Conservation (phyloP, 192 early-diverging fungal species). For the Mortierella hygrophila region DNA sequence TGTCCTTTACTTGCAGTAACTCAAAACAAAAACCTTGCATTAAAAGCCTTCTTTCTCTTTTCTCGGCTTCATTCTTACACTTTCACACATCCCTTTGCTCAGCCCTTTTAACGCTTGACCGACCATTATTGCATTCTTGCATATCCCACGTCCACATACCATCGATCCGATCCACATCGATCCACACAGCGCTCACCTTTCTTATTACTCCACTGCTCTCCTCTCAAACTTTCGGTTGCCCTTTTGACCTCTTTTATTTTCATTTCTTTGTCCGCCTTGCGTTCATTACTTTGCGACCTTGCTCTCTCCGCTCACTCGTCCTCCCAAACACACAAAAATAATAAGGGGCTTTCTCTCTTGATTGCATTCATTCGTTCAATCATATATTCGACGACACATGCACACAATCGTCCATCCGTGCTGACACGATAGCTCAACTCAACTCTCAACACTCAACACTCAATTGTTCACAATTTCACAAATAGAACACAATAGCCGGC, state of each 20-base stretch:
- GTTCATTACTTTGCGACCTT: no score
- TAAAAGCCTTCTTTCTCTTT: conserved; percentile 8
- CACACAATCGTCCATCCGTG: background rate
- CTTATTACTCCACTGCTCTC: conserved; percentile 5
- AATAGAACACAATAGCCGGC: no score
- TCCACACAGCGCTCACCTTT: background rate
- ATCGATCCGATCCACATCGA: no score
- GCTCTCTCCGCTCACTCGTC: background rate
- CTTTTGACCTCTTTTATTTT: background rate
- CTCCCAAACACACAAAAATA: background rate
- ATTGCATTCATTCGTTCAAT: background rate
- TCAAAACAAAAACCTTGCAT: conserved; percentile 1
- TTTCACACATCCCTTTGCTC: background rate
- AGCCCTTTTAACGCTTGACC: background rate
- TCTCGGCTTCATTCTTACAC: background rate
- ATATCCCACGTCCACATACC: no score
- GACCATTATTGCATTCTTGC: background rate
- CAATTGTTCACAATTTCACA: no score
- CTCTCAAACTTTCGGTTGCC: background rate
- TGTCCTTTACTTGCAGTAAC: background rate
- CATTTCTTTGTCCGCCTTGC: background rate
- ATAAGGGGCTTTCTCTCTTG: background rate
- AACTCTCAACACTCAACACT: no score
- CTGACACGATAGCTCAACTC: no score
- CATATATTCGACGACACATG: background rate